phyloP scores from a whole-genome alignment of 805 yeast species.

The Saccharomycopsis capsularis region DNA sequence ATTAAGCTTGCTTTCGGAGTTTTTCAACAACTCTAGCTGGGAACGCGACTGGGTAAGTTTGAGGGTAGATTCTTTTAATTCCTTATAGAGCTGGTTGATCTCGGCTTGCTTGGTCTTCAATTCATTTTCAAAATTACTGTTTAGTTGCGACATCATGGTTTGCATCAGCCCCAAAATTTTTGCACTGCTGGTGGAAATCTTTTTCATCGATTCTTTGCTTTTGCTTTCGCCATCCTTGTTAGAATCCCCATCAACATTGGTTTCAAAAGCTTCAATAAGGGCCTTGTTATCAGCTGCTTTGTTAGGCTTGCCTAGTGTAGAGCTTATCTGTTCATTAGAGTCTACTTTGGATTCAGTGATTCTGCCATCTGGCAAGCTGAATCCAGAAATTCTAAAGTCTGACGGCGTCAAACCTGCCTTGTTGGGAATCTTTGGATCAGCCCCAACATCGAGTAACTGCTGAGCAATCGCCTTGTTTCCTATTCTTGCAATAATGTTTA shows the following conservation, averaged over 20 bases:
- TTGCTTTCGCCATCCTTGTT: not conserved
- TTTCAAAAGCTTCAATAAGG: conserved; percentile 17
- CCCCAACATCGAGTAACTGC: conserved; percentile 80
- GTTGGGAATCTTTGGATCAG: conserved; percentile 71
- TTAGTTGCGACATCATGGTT: conserved; percentile 43
- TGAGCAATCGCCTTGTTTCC: conserved; percentile 77
- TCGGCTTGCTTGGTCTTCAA: conserved; percentile 44
- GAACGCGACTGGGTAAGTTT: conserved; percentile 41
- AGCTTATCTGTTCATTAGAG: not conserved
- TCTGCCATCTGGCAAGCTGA: conserved; percentile 26
- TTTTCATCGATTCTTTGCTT: conserved; percentile 5
- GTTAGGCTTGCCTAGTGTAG: not conserved
- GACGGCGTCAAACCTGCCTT: conserved; percentile 79
- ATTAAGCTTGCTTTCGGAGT: conserved; percentile 35
- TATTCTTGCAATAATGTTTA: conserved; percentile 86
- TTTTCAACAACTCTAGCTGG: conserved; percentile 47
- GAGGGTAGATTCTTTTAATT: conserved; percentile 50
- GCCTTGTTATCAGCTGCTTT: conserved; percentile 14
- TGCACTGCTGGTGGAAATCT: conserved; percentile 29
- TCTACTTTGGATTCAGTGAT: not conserved
- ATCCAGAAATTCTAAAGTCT: conserved; percentile 58
- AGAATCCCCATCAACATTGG: not conserved
- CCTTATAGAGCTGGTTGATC: conserved; percentile 46
- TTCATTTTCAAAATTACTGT: conserved; percentile 54
- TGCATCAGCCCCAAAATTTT: conserved; percentile 46